Evolutionary conservation across 139 green algal species (phyloP).

Genomic region (Pycnococcus provasolii): DNA sequence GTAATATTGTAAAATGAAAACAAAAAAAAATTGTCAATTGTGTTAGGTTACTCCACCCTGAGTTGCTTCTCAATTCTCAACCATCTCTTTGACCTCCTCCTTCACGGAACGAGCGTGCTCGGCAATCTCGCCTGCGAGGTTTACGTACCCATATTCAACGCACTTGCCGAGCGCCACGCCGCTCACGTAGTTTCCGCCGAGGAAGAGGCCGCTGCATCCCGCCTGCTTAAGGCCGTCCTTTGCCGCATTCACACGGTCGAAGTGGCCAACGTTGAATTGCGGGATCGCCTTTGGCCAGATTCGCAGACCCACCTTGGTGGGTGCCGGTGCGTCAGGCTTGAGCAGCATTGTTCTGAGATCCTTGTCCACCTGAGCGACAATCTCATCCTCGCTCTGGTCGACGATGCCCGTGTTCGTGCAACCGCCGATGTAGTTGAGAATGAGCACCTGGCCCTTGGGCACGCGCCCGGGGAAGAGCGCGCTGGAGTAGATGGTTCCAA

Average conservation of each 20-base stretch:
- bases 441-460: conserved; percentile 43
- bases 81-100: no score
- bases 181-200: conserved; percentile 94
- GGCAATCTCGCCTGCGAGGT: conserved; percentile 41
- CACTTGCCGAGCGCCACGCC: conserved; percentile 91
- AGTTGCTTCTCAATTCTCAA: no score
- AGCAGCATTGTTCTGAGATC: conserved; percentile 91
- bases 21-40: no score
- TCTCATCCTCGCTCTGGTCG: conserved; percentile 50
- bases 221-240: conserved; percentile 41
- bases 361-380: conserved; percentile 64
- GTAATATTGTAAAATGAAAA: no score
- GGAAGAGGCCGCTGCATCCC: conserved; percentile 61
- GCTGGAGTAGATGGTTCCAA: conserved; percentile 96
- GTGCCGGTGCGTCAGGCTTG: conserved; percentile 62
- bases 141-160: conserved; percentile 76
- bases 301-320: conserved; percentile 69
- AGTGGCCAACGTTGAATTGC: conserved; percentile 94
- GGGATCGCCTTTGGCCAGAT: conserved; percentile 92
- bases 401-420: conserved; percentile 74
- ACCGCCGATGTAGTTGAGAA: conserved; percentile 96
- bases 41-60: no score
- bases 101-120: not conserved
- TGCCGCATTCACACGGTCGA: conserved; percentile 40
- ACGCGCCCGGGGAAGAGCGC: conserved; percentile 61